Base-by-base conservation (phyloP, 208 protist genomes). In the Acanthamoeba sp. region DNA sequence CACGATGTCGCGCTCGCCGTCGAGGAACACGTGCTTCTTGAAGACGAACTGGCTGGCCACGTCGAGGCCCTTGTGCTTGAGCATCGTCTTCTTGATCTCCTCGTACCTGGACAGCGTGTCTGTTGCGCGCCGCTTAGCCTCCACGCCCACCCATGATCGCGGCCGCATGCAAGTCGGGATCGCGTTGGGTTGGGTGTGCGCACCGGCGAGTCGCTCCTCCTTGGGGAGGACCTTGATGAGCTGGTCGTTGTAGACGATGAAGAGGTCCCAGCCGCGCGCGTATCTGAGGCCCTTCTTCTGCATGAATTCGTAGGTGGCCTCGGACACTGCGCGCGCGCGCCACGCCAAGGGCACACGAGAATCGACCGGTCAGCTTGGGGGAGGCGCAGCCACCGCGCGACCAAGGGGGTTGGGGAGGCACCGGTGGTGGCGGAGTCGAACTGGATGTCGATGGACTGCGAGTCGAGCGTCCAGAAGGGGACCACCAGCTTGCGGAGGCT, bases 1-100 rank as follows among this genome's bases (percentile, higher is more conserved):
- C 20, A 27, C 50, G 42, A 92, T 50, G 2, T 76, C 87, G n/a
- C 20, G 10, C 16, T 92, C 32, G 9, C 38, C 38, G 18, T 92
- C 87, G 24, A 89, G 18, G 55, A 92, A 73, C 1, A 92, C 40
- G 12, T 92, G 87, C 55, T 92, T 92, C 27, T 92, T 92, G 18
- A 92, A 73, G 5, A 92, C 16, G 42, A 92, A 92, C 16, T 48
- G 87, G 6, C 27, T 32, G 22, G 12, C 87, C 12, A 92, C 59
- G 20, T 92, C 87, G 64, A 73, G 9, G n/a, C 64, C 64, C 29
- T 92, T 55, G 14, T 76, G 12, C 27, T 55, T 85, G 24, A 85
- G 27, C 50, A 92, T 42, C 0, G 87, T 57, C 29, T 92, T 92
- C 42, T 73, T 92, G 12, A 92, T 73, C 5, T 50, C 32, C 22